These are phyloP conservation scores for Sporobolomyces roseus DNA, from an alignment of 768 basidiomycete genomes.

Conservation along the genomic window DNA sequence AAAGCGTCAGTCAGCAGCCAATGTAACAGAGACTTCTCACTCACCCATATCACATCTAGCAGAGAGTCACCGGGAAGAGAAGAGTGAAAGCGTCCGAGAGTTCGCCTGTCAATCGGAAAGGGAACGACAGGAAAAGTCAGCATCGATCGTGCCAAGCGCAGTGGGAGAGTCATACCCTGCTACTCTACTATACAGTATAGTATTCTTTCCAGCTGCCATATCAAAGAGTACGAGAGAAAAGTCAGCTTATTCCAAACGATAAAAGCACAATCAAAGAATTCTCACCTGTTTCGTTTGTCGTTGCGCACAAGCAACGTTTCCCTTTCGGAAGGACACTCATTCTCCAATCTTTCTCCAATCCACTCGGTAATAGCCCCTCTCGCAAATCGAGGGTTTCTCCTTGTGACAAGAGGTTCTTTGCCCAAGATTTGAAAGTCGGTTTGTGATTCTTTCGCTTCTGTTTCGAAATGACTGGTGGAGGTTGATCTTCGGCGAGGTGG, in stretches of 20 bases:
- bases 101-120: conserved; percentile 17
- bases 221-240: neutral
- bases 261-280: neutral
- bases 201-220: conserved; percentile 19
- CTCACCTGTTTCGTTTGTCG: conserved; percentile 15
- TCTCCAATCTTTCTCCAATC: conserved; percentile 20
- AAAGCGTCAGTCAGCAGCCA: no score
- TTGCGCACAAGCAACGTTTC: conserved; percentile 35
- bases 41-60: conserved; percentile 32
- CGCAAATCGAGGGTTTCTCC: conserved; percentile 36
- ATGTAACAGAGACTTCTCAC: no score
- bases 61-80: conserved; percentile 19
- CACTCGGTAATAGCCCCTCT: conserved; percentile 13
- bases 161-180: conserved; percentile 5
- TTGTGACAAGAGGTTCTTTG: conserved; percentile 26
- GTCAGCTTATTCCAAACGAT: no score
- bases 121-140: neutral
- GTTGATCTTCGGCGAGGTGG: no score
- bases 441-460: conserved; percentile 14
- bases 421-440: conserved; percentile 29
- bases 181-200: conserved; percentile 31
- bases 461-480: conserved; percentile 3
- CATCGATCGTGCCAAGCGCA: neutral
- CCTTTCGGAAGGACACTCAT: conserved; percentile 31
- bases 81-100: conserved; percentile 18